These are phyloP conservation scores for Leccinum disarticulatum DNA, from an alignment of 768 basidiomycete genomes.

Conservation along the genomic window DNA sequence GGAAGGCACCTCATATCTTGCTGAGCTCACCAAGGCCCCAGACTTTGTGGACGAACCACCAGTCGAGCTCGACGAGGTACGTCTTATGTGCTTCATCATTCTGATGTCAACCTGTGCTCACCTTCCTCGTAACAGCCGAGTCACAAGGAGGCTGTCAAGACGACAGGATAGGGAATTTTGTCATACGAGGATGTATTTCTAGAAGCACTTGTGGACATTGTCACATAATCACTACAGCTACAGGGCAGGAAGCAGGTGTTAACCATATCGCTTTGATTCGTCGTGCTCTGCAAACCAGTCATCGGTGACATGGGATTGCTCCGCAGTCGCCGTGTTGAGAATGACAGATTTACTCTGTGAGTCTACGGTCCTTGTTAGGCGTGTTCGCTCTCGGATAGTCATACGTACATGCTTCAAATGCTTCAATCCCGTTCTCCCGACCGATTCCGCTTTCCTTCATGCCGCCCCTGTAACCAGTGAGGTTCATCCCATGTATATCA, in stretches of 20 bases:
- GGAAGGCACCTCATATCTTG: conserved; percentile 85
- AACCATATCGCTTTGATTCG: conserved; percentile 65
- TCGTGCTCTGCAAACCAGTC: conserved; percentile 76
- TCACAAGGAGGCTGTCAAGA: conserved; percentile 56
- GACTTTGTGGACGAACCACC: conserved; percentile 93
- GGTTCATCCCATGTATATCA: conserved; percentile 5
- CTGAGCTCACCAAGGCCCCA: conserved; percentile 82
- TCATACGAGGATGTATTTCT: conserved; percentile 19
- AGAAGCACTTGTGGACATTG: neutral
- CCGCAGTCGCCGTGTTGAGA: conserved; percentile 63
- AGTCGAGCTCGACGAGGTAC: conserved; percentile 62
- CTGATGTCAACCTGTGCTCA: neutral
- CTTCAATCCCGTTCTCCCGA: conserved; percentile 82
- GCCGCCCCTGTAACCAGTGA: conserved; percentile 61
- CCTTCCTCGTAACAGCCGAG: conserved; percentile 35
- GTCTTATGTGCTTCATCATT: conserved; percentile 14
- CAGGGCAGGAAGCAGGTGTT: conserved; percentile 18
- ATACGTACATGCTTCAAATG: conserved; percentile 69
- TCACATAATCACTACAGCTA: conserved; percentile 1
- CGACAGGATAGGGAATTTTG: conserved; percentile 36
- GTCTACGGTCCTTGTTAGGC: conserved; percentile 44
- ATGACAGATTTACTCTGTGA: conserved; percentile 83
- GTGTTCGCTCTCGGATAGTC: neutral
- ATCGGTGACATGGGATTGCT: conserved; percentile 57
- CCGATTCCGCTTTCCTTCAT: conserved; percentile 91